Base-by-base conservation (phyloP, 805 yeast species). In the Wickerhamomyces pijperi region DNA sequence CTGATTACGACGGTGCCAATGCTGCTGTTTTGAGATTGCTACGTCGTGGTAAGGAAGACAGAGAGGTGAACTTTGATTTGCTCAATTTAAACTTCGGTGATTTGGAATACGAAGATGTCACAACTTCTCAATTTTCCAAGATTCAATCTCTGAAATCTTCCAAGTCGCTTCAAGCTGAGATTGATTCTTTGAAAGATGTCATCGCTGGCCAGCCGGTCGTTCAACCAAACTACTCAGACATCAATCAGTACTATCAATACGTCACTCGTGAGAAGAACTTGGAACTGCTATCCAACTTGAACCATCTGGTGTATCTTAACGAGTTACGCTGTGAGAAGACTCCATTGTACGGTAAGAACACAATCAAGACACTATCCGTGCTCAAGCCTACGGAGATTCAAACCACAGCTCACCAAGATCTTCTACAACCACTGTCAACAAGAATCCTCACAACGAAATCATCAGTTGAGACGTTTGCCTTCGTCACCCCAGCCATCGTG, bases 401-500 rank as follows among this genome's bases (percentile, higher is more conserved):
- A 15, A 38, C 37, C 2, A 37, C 46, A 1, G 39, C 39, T 25
- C 33, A 35, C 36, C 44, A 61, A 9, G 63, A 64, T 1, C 42
- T 70, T 14, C 56, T 70, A 15, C 65, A 60, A 38, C 68, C 76
- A 2, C 45, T 73, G 37, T 55, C 56, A 21, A 59, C 67, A 0
- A 58, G 74, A 43, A 51, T 70, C 5, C 36, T 54, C 3, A 34
- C 44, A 0, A 64, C 78, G 66, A 55, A 61, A 9, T 76, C 72
- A 28, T 53, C 64, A 0, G 70, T 90, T 42, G 85, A 83, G 34
- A 76, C 80, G 44, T 92, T 69, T 59, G 84, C 94, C 0, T 90
- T 84, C 46, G 72, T 90, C 4, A 92, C 97, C 0, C 98, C 99
- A 0, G 66, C 78, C 3, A 95, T 76, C 4, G 94, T 87, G 2